A percentile compares a stretch with the other conserved stretches of the same genome.
Evolutionary conservation across 495 filamentous ascomycete genomes (phyloP).

Genomic region (Aspergillus sparsus): DNA sequence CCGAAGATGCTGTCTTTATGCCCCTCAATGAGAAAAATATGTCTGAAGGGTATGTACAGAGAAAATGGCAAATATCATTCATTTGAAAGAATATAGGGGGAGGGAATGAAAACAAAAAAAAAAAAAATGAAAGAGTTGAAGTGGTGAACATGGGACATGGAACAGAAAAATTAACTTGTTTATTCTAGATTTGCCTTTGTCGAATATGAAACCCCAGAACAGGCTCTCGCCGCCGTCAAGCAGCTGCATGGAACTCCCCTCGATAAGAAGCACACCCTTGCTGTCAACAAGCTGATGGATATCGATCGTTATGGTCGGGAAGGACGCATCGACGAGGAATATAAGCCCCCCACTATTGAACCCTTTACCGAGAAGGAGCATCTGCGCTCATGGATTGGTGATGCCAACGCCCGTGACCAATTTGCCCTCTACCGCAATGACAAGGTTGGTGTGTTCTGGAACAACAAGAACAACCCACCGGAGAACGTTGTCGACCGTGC

Average conservation of each 20-base stretch:
- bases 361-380: constrained; percentile 90
- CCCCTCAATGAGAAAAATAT: constrained; percentile 78
- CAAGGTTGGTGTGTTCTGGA: constrained; percentile 93
- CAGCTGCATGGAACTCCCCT: constrained; percentile 78
- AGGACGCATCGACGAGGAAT: constrained; percentile 88
- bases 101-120: not conserved
- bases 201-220: constrained; percentile 89
- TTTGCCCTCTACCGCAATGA: constrained; percentile 90
- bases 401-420: constrained; percentile 85
- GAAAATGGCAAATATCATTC: not conserved
- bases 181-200: constrained; percentile 81
- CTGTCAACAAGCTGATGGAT: constrained; percentile 97
- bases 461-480: constrained; percentile 87
- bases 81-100: not conserved
- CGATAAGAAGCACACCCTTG: constrained; percentile 92
- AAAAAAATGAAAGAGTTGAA: not conserved
- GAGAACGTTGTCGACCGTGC: constrained; percentile 86
- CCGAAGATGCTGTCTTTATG: constrained; percentile 90
- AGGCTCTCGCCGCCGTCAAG: constrained; percentile 85
- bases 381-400: constrained; percentile 87
- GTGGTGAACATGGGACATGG: constrained; percentile 10
- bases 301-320: constrained; percentile 94
- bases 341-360: constrained; percentile 73
- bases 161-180: constrained; percentile 19
- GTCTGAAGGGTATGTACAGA: constrained; percentile 71